phyloP scores from a whole-genome alignment of 2,329 filamentous ascomycete species.

The Hansfordia pulvinata region DNA sequence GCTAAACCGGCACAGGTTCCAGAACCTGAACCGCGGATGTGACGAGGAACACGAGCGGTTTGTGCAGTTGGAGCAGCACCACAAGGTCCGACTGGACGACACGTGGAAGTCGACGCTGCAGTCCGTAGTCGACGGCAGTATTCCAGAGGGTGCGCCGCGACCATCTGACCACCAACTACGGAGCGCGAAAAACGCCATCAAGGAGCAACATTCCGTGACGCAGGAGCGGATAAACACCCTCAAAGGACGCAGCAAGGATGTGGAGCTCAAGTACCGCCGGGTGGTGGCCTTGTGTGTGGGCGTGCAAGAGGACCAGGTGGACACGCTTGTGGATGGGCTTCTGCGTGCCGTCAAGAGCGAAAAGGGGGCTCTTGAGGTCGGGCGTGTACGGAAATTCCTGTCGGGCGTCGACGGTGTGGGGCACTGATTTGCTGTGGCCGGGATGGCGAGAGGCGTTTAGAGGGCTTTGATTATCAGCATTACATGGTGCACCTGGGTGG shows the following conservation, averaged over 20 bases:
- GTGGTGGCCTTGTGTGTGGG: constrained; percentile 81
- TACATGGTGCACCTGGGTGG: too few species aligned
- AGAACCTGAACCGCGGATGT: constrained; percentile 63
- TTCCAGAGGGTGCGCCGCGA: too few species aligned
- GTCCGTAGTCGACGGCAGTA: constrained; percentile 23
- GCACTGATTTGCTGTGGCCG: constrained; percentile 17
- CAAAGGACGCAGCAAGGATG: constrained; percentile 65
- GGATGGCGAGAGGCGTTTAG: too few species aligned
- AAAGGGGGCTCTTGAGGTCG: constrained; percentile 59
- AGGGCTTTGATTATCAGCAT: too few species aligned
- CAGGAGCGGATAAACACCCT: constrained; percentile 55
- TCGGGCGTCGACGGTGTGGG: constrained; percentile 59
- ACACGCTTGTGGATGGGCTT: constrained; percentile 65
- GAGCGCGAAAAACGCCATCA: constrained; percentile 57
- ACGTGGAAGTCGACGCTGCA: constrained; percentile 18
- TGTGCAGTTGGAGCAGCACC: constrained; percentile 29
- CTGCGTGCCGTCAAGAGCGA: constrained; percentile 86
- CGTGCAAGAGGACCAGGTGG: constrained; percentile 65
- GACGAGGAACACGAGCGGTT: constrained; percentile 52
- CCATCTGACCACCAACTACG: constrained; percentile 49
- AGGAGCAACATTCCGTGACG: constrained; percentile 53
- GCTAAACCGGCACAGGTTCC: constrained; percentile 56
- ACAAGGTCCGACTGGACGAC: constrained; percentile 32
- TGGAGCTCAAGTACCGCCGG: constrained; percentile 77
- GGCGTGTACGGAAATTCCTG: constrained; percentile 65